Conservation (phyloP, 2,329 filamentous ascomycete genomes). For the Sarocladium oryzae region DNA sequence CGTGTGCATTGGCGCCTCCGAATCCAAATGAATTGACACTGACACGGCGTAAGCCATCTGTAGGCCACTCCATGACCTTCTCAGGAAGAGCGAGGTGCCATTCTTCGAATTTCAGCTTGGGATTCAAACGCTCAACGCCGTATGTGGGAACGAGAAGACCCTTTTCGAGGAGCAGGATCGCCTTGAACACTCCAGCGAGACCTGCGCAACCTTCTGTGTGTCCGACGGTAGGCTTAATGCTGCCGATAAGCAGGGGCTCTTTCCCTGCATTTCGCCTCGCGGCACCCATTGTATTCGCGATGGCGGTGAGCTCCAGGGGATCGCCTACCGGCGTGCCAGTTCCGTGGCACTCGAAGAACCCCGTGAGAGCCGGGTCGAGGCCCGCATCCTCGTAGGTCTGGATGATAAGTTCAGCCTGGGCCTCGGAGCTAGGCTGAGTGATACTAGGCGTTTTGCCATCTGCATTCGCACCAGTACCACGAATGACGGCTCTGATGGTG, state of each 20-base stretch:
- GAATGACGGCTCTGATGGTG: slow-evolving; percentile 25
- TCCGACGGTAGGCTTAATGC: slow-evolving; percentile 17
- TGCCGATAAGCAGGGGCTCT: slow-evolving; percentile 7
- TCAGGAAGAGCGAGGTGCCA: slow-evolving; percentile 17
- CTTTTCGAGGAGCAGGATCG: slow-evolving; percentile 13
- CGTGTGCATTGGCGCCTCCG: slow-evolving; percentile 17
- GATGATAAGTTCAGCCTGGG: slow-evolving; percentile 35
- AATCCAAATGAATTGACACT: slow-evolving; percentile 18
- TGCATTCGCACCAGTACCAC: slow-evolving; percentile 21
- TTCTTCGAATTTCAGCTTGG: slow-evolving; percentile 13
- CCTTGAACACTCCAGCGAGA: slow-evolving; percentile 16
- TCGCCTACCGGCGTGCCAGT: slow-evolving; percentile 45
- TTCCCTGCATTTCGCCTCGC: neutral
- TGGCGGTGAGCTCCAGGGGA: slow-evolving; percentile 29
- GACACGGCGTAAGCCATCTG: slow-evolving; percentile 2
- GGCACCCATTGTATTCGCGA: slow-evolving; percentile 17
- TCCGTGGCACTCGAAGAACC: slow-evolving; percentile 42
- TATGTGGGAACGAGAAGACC: slow-evolving; percentile 15
- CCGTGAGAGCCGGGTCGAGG: slow-evolving; percentile 27
- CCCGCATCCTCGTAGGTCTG: slow-evolving; percentile 31
- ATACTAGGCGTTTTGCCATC: slow-evolving; percentile 37
- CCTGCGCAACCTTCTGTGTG: slow-evolving; percentile 16
- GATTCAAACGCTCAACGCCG: slow-evolving; percentile 12
- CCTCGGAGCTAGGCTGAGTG: slow-evolving; percentile 38
- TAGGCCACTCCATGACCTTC: neutral